Percentiles rank a stretch among this genome's conserved stretches.
Evolutionary conservation across 1,284 basidiomycete species (phyloP).

Genomic region (Ustilago xerochloae): DNA sequence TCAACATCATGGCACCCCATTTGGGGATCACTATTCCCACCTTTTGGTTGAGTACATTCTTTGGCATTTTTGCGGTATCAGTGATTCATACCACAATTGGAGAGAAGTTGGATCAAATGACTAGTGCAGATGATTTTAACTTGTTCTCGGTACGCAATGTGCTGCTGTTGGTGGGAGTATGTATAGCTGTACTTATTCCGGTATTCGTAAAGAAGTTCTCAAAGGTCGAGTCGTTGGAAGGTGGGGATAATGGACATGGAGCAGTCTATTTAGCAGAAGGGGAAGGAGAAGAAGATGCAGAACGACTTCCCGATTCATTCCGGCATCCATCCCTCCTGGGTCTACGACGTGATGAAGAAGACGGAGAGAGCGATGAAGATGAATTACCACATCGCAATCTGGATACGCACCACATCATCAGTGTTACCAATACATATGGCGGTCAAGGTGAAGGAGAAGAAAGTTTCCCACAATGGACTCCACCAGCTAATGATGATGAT

Average conservation of each 20-base stretch:
- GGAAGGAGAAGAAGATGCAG: slow-evolving; percentile 23
- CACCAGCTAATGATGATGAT: neutral
- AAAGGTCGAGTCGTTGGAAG: neutral
- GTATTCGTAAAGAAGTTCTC: slow-evolving; percentile 70
- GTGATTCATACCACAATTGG: slow-evolving; percentile 97
- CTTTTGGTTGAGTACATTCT: slow-evolving; percentile 90
- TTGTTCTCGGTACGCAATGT: slow-evolving; percentile 89
- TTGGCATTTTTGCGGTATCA: slow-evolving; percentile 89
- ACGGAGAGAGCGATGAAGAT: slow-evolving; percentile 19
- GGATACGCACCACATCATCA: slow-evolving; percentile 11
- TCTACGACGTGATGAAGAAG: too few relatives aligned
- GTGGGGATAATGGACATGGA: slow-evolving; percentile 29
- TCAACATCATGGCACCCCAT: slow-evolving; percentile 93
- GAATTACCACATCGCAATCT: slow-evolving; percentile 29
- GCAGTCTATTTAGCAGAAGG: slow-evolving; percentile 25
- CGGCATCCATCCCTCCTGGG: neutral
- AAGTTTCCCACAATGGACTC: slow-evolving; percentile 19
- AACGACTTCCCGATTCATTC: slow-evolving; percentile 29
- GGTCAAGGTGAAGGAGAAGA: slow-evolving; percentile 10
- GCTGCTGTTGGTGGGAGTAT: slow-evolving; percentile 81
- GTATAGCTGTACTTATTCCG: slow-evolving; percentile 89
- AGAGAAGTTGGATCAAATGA: slow-evolving; percentile 89
- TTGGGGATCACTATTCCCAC: slow-evolving; percentile 84
- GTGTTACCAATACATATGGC: neutral
- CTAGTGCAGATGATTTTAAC: slow-evolving; percentile 88